Evolutionary conservation across 352 stramenopile species (phyloP).

Genomic region (Aphanomyces invadans): DNA sequence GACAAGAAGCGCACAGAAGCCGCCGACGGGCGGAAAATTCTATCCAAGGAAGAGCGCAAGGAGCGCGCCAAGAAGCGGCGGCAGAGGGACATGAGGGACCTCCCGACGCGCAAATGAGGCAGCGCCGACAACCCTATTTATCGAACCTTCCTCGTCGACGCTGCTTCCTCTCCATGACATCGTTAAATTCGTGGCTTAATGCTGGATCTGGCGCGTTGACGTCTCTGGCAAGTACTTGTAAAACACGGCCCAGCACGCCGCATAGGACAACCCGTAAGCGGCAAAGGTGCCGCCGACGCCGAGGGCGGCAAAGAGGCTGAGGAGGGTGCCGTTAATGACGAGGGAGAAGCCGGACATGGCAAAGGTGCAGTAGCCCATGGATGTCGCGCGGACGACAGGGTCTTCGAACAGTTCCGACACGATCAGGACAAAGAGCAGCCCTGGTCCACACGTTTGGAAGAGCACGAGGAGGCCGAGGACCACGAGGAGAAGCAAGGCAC

Average conservation of each 20-base stretch:
- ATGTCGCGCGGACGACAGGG: constrained; percentile 65
- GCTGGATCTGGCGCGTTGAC: neutral
- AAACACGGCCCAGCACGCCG: constrained; percentile 38
- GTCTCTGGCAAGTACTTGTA: constrained; percentile 9
- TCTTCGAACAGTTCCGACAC: constrained; percentile 78
- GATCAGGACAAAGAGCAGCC: constrained; percentile 78
- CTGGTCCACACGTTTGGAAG: constrained; percentile 62
- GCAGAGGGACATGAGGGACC: constrained; percentile 59
- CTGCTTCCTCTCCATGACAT: too few species aligned
- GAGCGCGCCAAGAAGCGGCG: constrained; percentile 53
- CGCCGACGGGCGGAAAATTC: constrained; percentile 44
- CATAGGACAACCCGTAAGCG: constrained; percentile 56
- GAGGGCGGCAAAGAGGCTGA: constrained; percentile 63
- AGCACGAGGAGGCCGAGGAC: constrained; percentile 69
- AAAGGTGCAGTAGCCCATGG: constrained; percentile 87
- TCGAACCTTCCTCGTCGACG: too few species aligned
- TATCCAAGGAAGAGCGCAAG: constrained; percentile 60
- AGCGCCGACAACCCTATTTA: too few species aligned
- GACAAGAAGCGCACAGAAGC: constrained; percentile 40
- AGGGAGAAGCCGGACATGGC: constrained; percentile 81
- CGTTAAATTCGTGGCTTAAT: neutral
- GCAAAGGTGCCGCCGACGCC: constrained; percentile 60
- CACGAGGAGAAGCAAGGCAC: constrained; percentile 21
- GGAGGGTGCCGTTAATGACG: constrained; percentile 71
- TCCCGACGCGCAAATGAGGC: constrained; percentile 40